These are phyloP conservation scores for Podila minutissima DNA, from an alignment of 192 early-diverging fungal genomes.

Conservation along the genomic window DNA sequence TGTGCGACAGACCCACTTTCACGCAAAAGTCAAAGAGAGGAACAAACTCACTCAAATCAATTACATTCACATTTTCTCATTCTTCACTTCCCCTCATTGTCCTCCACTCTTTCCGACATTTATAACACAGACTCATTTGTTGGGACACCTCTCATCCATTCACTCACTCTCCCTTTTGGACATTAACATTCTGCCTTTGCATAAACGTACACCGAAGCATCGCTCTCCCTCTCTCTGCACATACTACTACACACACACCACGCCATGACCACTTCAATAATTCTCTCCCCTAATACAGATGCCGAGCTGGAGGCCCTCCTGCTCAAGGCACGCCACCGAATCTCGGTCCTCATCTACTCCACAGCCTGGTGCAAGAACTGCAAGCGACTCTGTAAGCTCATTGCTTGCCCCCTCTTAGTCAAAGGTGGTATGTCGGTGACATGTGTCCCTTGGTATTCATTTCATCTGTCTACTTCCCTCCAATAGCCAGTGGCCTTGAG, in stretches of 20 bases:
- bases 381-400: conserved; percentile 34
- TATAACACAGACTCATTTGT: too few species aligned
- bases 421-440: neutral
- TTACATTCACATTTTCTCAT: too few species aligned
- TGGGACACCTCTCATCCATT: too few species aligned
- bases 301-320: conserved; percentile 28
- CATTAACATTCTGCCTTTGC: too few species aligned
- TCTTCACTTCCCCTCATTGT: too few species aligned
- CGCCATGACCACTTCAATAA: conserved; percentile 28
- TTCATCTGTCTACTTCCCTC: neutral
- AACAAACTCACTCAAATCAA: too few species aligned
- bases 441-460: neutral
- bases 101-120: too few species aligned
- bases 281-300: conserved; percentile 46
- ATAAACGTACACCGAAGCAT: too few species aligned
- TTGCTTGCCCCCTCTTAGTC: neutral
- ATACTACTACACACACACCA: neutral
- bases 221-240: neutral
- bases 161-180: too few species aligned
- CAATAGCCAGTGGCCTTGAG: conserved; percentile 24
- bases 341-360: conserved; percentile 38
- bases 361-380: conserved; percentile 53
- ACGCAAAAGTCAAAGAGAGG: too few species aligned
- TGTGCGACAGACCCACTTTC: too few species aligned
- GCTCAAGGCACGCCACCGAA: conserved; percentile 20